Evolutionary conservation across 257 asterid species (phyloP), one percentile per base, ranked within the genome.

Genomic region (Solanum stenotomum): DNA sequence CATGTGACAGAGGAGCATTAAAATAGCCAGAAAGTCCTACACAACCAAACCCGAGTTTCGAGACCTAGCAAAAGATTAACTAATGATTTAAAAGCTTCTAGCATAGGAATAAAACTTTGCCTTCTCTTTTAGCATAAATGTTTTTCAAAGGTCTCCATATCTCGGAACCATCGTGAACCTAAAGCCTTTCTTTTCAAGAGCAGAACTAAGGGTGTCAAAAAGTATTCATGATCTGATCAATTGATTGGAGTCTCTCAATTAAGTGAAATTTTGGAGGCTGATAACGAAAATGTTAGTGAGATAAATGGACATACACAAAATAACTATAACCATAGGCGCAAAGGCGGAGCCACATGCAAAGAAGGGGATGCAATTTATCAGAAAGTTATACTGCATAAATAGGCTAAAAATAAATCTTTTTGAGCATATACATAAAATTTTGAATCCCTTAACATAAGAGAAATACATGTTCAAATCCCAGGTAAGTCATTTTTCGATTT

Each of bases 31-130:
- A 86, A n/a, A 94, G 94, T 46, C 93, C 91, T 34, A 14, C 93
- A 86, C 94, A 94, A 5, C 96, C 96, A 38, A 90, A 92, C 0
- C 95, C 95, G 33, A 94, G 75, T 46, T 88, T 89, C 1, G 95
- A 93, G 22, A 94, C 95, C 95, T 92, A 77, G 25, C 13, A 78
- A 44, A 78, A 25, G 37, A 78, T 78, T 27, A 42, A 44, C n/a
- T 4, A 10, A 78, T 42, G 37, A 42, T 42, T 78, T 25, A 78
- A 78, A 16, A 78, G 59, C 10, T 77, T 38, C 34, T n/a, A 38
- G 34, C 59, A 38, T 14, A 42, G 23, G 25, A 77, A 22, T n/a
- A 6, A 77, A 42, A n/a, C 61, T 42, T 78, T 14, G 63, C 23
- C 63, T 77, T 38, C 25, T n/a, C 34, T 77, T 38, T 37, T 22